Evolutionary conservation across 495 filamentous ascomycete species (phyloP).

Genomic region (Aspergillus heteromorphus): DNA sequence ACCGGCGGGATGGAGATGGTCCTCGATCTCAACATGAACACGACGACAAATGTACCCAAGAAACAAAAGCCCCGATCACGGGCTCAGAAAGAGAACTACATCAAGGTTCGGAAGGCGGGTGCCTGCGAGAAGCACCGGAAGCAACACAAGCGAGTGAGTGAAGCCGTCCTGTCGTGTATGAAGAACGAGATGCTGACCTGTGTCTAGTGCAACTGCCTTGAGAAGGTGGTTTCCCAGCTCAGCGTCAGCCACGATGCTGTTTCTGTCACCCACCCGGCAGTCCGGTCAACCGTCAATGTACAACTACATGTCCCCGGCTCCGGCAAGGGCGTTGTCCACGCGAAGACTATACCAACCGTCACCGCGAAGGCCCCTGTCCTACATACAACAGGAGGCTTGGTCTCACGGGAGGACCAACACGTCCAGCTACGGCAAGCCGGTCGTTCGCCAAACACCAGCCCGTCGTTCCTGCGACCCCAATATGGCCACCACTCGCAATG

Average conservation of each 20-base stretch:
- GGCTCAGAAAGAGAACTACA: conserved; percentile 45
- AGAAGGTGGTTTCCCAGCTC: conserved; percentile 29
- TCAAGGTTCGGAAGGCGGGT: conserved; percentile 42
- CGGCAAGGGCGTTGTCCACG: neutral
- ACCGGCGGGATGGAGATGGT: conserved; percentile 34
- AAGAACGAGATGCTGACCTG: conserved; percentile 13
- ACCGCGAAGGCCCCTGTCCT: neutral
- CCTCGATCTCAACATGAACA: conserved; percentile 46
- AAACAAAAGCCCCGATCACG: conserved; percentile 43
- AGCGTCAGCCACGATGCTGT: conserved; percentile 16
- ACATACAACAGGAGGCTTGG: neutral
- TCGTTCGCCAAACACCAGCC: neutral
- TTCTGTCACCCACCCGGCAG: neutral
- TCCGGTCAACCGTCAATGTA: conserved; percentile 1
- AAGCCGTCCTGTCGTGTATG: neutral
- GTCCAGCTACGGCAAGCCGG: neutral
- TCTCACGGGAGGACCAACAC: neutral
- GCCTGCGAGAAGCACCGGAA: conserved; percentile 46
- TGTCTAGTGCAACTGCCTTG: conserved; percentile 41
- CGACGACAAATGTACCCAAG: conserved; percentile 36
- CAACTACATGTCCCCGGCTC: neutral
- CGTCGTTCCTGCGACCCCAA: neutral
- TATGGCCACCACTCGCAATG: neutral
- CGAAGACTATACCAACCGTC: neutral
- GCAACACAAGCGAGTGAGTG: conserved; percentile 43